Percentiles rank a stretch among this genome's conserved stretches.
phyloP scores from a whole-genome alignment of 1,284 basidiomycete species.

The Microbotryum silenes-acaulis region DNA sequence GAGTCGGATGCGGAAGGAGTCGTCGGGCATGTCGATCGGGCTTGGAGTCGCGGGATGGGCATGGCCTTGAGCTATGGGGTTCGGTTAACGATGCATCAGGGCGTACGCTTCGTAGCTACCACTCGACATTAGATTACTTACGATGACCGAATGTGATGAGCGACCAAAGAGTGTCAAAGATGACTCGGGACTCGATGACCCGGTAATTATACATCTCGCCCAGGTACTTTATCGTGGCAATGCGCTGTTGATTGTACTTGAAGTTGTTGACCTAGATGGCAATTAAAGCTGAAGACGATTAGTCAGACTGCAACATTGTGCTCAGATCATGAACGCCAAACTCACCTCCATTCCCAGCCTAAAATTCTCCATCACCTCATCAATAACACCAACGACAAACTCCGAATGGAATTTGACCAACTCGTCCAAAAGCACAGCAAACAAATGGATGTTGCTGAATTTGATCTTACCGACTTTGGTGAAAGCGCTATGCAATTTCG shows the following conservation, averaged over 20 bases:
- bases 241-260: conserved; percentile 84
- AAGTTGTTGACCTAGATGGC: conserved; percentile 71
- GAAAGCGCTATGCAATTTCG: conserved; percentile 62
- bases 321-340: background rate
- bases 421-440: conserved; percentile 90
- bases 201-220: conserved; percentile 97
- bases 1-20: conserved; percentile 89
- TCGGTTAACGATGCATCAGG: too few species aligned
- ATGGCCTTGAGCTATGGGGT: conserved; percentile 64
- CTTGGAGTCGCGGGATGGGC: conserved; percentile 72
- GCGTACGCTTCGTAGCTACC: background rate
- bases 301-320: background rate
- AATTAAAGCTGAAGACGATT: background rate
- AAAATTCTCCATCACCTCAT: conserved; percentile 89
- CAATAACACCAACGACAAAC: conserved; percentile 80
- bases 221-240: conserved; percentile 85
- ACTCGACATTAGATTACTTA: conserved; percentile 46
- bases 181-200: conserved; percentile 75
- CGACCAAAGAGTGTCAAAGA: conserved; percentile 92
- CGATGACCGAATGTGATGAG: conserved; percentile 93
- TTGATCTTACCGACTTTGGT: conserved; percentile 96
- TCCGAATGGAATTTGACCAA: conserved; percentile 84
- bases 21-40: conserved; percentile 80
- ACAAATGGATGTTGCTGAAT: conserved; percentile 77
- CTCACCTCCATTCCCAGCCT: conserved; percentile 70